Base-by-base conservation (phyloP, 2,329 filamentous ascomycete genomes). In the Aspergillus latus region DNA sequence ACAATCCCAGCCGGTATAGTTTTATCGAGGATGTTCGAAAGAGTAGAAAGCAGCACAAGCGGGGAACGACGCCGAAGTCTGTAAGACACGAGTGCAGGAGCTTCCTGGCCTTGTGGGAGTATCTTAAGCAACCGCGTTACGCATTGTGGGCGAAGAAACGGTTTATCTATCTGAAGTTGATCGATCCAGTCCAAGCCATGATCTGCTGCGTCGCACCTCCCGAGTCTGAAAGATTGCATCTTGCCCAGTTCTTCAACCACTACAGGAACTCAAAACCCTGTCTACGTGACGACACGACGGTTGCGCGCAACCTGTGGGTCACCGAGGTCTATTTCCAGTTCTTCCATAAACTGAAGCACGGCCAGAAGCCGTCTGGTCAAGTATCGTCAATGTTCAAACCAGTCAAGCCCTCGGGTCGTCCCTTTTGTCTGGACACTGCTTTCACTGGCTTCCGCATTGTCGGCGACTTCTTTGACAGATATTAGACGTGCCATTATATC, bases 391-490 rank as follows among this genome's bases (percentile, higher is more conserved):
- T 44, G 8, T 43, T 10, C n/a, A 44, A 29, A 15, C 15, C 5
- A 21, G 29, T 45, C 56, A 47, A 34, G 43, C 56, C 34, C 9
- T 30, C 39, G 28, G 59, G 55, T 26, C 39, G 43, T 15, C 26
- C 43, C 10, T 44, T 29, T 21, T 43, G 56, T 5, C 59, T 70
- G 15, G 37, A 53, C 5, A 57, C 60, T 42, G 61, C 59, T 0
- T 58, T 63, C 0, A 61, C 63, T 26, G 57, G 68, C 0, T 73
- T 72, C 36, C 63, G 65, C 5, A 68, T 73, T 32, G 39, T 56
- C 7, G 69, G 69, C 3, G 68, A 73, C 53, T 68, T 69, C 37
- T 71, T 68, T 26, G 69, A 72, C 42, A 64, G 69, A 0, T 71
- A 66, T 37, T 72, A 69, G 69, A 72, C 69, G 1, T 70, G 68